These are phyloP conservation scores for Fraxinus velutina DNA, from an alignment of 305 asterid genomes.

Conservation along the genomic window DNA sequence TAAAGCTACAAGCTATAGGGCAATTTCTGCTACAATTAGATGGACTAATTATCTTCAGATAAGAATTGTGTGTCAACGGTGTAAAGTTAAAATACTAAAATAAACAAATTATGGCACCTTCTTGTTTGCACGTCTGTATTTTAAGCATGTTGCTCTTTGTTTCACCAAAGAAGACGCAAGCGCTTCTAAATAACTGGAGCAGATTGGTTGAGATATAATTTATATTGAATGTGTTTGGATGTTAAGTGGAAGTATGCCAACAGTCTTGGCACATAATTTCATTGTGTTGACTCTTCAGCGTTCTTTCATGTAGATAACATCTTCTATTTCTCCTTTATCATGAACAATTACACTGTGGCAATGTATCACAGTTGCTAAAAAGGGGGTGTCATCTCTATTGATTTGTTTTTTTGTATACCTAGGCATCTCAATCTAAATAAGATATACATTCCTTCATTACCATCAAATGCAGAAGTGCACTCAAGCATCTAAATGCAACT, in stretches of 20 bases:
- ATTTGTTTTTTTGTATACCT: background rate
- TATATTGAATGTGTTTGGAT: background rate
- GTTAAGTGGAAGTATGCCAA: background rate
- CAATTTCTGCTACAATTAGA: background rate
- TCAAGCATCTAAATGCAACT: conserved; percentile 4
- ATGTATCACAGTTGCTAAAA: background rate
- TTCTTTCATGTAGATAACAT: background rate
- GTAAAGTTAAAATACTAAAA: background rate
- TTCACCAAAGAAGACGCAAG: background rate
- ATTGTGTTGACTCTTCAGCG: background rate
- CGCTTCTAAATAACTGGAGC: background rate
- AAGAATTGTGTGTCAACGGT: background rate
- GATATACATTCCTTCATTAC: conserved; percentile 3
- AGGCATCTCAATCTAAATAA: conserved; percentile 13
- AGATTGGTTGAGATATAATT: background rate
- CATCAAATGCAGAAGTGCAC: background rate
- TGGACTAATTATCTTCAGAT: conserved; percentile 7
- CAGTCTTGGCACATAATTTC: background rate
- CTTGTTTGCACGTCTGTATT: background rate
- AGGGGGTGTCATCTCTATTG: background rate
- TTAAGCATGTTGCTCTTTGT: conserved; percentile 5
- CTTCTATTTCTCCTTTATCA: background rate
- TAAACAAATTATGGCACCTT: background rate
- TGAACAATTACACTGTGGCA: background rate
- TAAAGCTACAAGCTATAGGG: background rate